Evolutionary conservation across 208 protist genomes (phyloP), one percentile per base, ranked within the genome.

Genomic region (Trypanosoma avium): DNA sequence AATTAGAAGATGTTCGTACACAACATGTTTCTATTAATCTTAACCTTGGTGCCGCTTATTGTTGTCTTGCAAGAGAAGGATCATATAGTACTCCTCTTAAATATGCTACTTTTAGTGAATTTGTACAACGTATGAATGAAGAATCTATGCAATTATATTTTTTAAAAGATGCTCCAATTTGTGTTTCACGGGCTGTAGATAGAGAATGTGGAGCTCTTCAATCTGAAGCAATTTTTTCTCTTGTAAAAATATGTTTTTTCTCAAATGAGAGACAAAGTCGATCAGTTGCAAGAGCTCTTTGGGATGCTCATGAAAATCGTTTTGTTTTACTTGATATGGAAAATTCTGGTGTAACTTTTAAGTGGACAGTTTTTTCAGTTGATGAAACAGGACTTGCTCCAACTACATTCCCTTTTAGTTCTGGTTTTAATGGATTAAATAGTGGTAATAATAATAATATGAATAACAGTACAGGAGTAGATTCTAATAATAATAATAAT

Each of bases 101-200:
- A 57, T 82, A 94, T 61, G 84, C 83, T 24, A 86, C 83, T 10
- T 92, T 94, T 57, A 75, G 75, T 42, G 76, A 92, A 70, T 90
- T 94, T 59, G 85, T 94, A 8, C 81, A 89, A 61, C 82, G 83
- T 40, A 92, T 92, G 81, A 89, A 89, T 70, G 79, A 90, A 22
- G 83, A 94, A 72, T 87, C 78, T 40, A 85, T 94, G 82, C 84
- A 94, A 74, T 53, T 94, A 45, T 94, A 92, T 62, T 94, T 94
- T 54, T 75, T 94, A 32, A 79, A 78, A 24, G 88, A 94, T 65
- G 86, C 82, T 40, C 88, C 88, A 13, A 68, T 68, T 13, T 92
- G 83, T 67, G 83, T 94, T 43, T 90, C 84, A 26, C 85, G 84
- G 30, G 88, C 85, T 2, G 85, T 94, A 43, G 81, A 92, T 57